These are phyloP conservation scores for Solanum infundibuliforme DNA, from an alignment of 257 asterid species.

Conservation along the genomic window DNA sequence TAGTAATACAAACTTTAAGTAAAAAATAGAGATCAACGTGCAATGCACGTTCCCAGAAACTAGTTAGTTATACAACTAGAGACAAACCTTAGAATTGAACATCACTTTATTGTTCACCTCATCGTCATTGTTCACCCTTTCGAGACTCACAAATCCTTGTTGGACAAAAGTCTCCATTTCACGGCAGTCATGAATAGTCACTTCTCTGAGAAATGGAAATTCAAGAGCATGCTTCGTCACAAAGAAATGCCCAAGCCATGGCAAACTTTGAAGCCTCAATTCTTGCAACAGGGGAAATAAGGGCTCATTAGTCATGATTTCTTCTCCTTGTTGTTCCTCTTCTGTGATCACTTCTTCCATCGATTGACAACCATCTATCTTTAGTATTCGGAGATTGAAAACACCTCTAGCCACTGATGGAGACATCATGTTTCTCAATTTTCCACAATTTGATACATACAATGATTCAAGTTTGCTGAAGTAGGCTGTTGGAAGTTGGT, in stretches of 20 bases:
- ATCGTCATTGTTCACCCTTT: background rate
- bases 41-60: no score
- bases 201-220: no score
- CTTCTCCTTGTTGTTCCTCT: background rate
- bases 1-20: background rate
- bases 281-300: background rate
- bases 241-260: background rate
- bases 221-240: background rate
- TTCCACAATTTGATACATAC: background rate
- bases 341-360: background rate
- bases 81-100: background rate
- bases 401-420: background rate
- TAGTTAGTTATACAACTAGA: background rate
- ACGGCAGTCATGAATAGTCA: background rate
- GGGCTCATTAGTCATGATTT: background rate
- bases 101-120: background rate
- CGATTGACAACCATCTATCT: background rate
- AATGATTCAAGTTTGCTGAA: background rate
- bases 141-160: background rate
- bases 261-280: background rate
- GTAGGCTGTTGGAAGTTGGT: background rate
- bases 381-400: background rate
- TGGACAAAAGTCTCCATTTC: background rate
- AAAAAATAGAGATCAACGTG: background rate
- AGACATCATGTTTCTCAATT: background rate